Evolutionary conservation across 1,139 yeast species (phyloP), one percentile per base, ranked within the genome.

Genomic region (Pichia inconspicua): DNA sequence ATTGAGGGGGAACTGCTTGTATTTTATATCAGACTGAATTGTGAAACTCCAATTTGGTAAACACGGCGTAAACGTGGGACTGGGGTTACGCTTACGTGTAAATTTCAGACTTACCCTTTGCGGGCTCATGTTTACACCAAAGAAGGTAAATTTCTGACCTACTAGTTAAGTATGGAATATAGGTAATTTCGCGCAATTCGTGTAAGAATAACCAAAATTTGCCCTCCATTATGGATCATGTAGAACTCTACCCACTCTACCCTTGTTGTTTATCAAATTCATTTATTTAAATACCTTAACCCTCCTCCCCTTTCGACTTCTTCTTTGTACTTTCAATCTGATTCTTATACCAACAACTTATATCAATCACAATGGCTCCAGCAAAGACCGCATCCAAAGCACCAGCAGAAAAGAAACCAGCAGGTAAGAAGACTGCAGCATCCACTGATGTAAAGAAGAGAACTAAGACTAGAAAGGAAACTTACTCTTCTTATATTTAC

Each of bases 301-400:
- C 15, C 19, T 34, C 14, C 37, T 34, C 22, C 17, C 22, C 11
- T 34, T 34, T 22, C 5, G 22, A 22, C 22, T n/a, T n/a, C 22
- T 22, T 4, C 22, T 22, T 22, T 22, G 22, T 22, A 22, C 3
- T 5, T 22, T 22, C 22, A 22, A 5, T 22, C 5, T 22, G 22
- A 4, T n/a, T 34, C 19, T 34, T 34, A 15, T 34, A 15, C 5
- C 19, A 34, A 34, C 37, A 15, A 34, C 15, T 15, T 9, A 34
- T 15, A n/a, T 32, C 48, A 53, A 55, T 54, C 59, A 73, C 60
- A 77, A 90, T 90, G 97, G 95, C 96, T 67, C 94, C 96, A 72
- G 96, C 89, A 76, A 88, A 89, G 85, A 96, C 96, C 69, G 97
- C 97, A 71, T 89, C 96, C 65, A 90, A 90, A 79, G 96, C 96